Evolutionary conservation across 208 protist species (phyloP), one percentile per base, ranked within the genome.

Genomic region (Crithidia fasciculata): DNA sequence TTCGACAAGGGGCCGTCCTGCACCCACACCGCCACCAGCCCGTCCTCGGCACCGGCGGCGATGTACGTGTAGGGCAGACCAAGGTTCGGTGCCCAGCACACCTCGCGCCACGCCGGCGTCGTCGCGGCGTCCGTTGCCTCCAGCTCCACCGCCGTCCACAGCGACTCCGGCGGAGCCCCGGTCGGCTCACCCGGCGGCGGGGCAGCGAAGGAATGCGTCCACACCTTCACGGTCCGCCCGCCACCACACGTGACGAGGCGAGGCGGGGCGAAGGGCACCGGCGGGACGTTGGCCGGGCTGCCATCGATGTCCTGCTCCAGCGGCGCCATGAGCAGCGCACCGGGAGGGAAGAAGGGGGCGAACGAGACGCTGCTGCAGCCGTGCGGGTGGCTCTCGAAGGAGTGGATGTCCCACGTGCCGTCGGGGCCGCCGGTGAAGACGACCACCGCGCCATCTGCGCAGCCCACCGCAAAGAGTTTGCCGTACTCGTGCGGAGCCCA

Each of bases 31-130:
- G 78, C 83, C 18, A 97, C 89, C 45, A 82, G 65, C 7, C 93
- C 93, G 19, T 92, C 87, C 45, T 92, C 85, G 10, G 87, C 84
- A 7, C 90, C 90, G 0, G 89, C 93, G 1, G 90, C 90, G 53
- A 97, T 80, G 77, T 95, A 95, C 13, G 89, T 91, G 68, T 89
- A 95, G 7, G 89, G 92, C 16, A 94, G 70, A 16, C 92, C 92
- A 8, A 87, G 63, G 60, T 85, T 87, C 4, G 89, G 89, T n/a
- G 92, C 83, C 92, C 92, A 96, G 72, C 88, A 75, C 61, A 95
- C 92, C 61, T 82, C 83, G 0, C 76, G 76, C 88, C 86, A 96
- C 50, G 81, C 71, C n/a, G 80, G 69, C 52, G 73, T 58, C 49
- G 16, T 39, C 54, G 61, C 40, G 19, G 56, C 52, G 8, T 74